Percentiles rank a stretch among this genome's conserved stretches.
Evolutionary conservation across 2,329 filamentous ascomycete species (phyloP).

Genomic region (Alternaria sp.): DNA sequence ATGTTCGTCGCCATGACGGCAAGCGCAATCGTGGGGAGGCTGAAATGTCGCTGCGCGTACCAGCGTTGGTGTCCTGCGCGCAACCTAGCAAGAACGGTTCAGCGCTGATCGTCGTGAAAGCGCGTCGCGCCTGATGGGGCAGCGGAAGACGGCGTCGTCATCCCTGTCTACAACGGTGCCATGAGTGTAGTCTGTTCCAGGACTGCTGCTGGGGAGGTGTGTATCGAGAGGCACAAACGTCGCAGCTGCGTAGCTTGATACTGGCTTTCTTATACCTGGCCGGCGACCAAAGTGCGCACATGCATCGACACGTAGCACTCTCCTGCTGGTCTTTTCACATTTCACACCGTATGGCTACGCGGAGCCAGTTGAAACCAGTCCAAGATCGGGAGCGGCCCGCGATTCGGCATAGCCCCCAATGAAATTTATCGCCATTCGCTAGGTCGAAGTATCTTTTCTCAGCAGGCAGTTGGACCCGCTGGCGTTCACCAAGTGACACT

Average conservation of each 20-base stretch:
- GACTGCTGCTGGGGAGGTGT: slow-evolving; percentile 9
- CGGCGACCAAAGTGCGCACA: slow-evolving; percentile 1
- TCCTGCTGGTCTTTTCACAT: slow-evolving; percentile 12
- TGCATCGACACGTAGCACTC: slow-evolving; percentile 29
- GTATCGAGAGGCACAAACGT: slow-evolving; percentile 13
- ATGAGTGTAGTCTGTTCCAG: slow-evolving; percentile 14
- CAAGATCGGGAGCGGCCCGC: slow-evolving; percentile 19
- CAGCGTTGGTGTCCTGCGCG: neutral
- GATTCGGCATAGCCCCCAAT: slow-evolving; percentile 20
- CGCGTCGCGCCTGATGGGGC: slow-evolving; percentile 23
- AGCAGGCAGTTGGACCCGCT: neutral
- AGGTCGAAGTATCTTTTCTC: slow-evolving; percentile 2
- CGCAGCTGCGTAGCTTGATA: slow-evolving; percentile 13
- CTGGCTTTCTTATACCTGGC: slow-evolving; percentile 13
- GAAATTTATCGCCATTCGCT: neutral
- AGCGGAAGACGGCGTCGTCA: slow-evolving; percentile 21
- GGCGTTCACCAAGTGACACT: neutral
- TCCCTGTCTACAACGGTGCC: slow-evolving; percentile 22
- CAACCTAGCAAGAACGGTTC: slow-evolving; percentile 16
- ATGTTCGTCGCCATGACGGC: neutral
- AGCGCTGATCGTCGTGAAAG: slow-evolving; percentile 18
- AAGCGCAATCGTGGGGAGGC: neutral
- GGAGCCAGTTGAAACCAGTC: slow-evolving; percentile 12
- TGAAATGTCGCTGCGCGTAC: neutral
- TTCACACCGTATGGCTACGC: slow-evolving; percentile 17